Conservation (phyloP, 2,329 filamentous ascomycete genomes). For the Colletotrichum sp. region DNA sequence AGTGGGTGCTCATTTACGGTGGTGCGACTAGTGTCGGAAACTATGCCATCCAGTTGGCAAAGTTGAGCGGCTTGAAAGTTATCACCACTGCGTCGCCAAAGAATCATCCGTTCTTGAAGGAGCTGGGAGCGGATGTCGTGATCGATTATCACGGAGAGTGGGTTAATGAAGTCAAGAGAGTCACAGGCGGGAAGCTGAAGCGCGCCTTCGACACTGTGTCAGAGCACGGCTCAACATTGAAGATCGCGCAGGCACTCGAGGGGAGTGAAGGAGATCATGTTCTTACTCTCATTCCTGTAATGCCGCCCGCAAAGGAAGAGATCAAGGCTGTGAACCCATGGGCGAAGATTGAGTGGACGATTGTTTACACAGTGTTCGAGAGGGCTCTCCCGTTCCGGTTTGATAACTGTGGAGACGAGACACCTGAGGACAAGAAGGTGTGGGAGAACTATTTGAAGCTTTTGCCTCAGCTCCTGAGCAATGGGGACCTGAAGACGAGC, state of each 20-base stretch:
- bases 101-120: constrained; percentile 41
- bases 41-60: not conserved
- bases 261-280: constrained; percentile 30
- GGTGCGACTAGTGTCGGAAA: constrained; percentile 23
- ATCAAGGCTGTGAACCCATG: not conserved
- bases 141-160: constrained; percentile 46
- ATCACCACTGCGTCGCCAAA: constrained; percentile 12
- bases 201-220: constrained; percentile 33
- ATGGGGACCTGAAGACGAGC: not conserved
- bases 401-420: not conserved
- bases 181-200: constrained; percentile 15
- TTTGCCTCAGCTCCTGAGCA: not conserved
- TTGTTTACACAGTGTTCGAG: not conserved
- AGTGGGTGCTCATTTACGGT: constrained; percentile 27
- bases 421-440: not conserved
- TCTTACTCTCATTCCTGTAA: constrained; percentile 22
- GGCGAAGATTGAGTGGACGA: not conserved
- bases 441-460: not conserved
- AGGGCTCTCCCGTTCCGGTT: not conserved
- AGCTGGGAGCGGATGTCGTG: constrained; percentile 46
- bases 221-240: constrained; percentile 28
- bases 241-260: constrained; percentile 28
- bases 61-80: not conserved
- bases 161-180: not conserved
- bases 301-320: not conserved